These are phyloP conservation scores for Tephrocybe sp. DNA, from an alignment of 768 basidiomycete species.

Conservation along the genomic window DNA sequence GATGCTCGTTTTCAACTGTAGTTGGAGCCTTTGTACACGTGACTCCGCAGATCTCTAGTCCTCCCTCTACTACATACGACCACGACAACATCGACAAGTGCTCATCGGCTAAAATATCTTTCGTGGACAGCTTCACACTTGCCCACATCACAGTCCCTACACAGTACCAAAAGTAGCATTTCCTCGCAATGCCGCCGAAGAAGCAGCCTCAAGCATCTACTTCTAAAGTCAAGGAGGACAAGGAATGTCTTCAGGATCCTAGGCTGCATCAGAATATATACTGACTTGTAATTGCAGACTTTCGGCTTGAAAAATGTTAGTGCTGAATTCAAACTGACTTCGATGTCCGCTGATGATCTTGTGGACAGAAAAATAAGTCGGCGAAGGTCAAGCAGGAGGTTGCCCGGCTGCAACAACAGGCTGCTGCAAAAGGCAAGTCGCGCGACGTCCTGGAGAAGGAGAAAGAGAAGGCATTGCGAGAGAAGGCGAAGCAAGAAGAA, in stretches of 20 bases:
- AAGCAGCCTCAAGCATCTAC: conserved; percentile 22
- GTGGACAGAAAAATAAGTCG: conserved; percentile 86
- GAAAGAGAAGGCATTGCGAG: conserved; percentile 75
- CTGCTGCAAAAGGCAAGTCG: conserved; percentile 75
- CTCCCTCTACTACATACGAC: too few relatives aligned
- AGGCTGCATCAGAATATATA: neutral
- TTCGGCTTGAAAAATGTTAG: conserved; percentile 25
- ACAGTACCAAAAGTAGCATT: neutral
- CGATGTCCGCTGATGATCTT: conserved; percentile 11
- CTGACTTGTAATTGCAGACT: conserved; percentile 15
- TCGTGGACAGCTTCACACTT: neutral
- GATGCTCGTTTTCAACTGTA: too few relatives aligned
- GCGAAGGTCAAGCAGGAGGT: conserved; percentile 89
- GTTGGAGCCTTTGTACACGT: too few relatives aligned
- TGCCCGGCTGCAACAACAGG: conserved; percentile 76
- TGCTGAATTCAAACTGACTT: neutral
- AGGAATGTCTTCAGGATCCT: conserved; percentile 14
- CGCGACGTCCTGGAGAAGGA: conserved; percentile 80
- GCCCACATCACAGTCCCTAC: conserved; percentile 9
- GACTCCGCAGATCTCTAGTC: too few relatives aligned
- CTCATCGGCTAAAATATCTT: neutral
- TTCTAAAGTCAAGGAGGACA: conserved; percentile 25
- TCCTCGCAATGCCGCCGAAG: conserved; percentile 22
- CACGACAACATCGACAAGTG: neutral
- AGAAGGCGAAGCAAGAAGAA: conserved; percentile 74